These are phyloP conservation scores for Saposhnikovia divaricata DNA, from an alignment of 129 eudicot species.

Conservation along the genomic window DNA sequence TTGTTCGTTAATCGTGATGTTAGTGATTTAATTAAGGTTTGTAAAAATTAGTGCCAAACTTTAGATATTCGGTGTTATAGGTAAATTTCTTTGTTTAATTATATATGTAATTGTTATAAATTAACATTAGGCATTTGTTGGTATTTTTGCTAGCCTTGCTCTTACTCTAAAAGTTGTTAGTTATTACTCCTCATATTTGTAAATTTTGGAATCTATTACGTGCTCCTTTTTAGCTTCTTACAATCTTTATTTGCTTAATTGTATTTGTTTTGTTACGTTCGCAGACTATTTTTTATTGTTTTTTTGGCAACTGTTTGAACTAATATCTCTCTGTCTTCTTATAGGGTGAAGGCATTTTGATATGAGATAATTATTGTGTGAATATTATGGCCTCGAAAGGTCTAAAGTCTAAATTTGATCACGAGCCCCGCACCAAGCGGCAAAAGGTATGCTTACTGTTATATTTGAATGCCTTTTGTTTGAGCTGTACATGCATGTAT, in stretches of 20 bases:
- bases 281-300: neutral
- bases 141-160: neutral
- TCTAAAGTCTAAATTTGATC: conserved; percentile 83
- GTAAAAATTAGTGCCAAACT: neutral
- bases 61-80: neutral
- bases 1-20: neutral
- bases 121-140: neutral
- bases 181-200: neutral
- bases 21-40: neutral
- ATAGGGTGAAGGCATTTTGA: conserved; percentile 19
- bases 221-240: neutral
- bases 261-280: neutral
- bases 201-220: neutral
- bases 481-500: neutral
- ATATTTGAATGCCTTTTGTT: neutral
- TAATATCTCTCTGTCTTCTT: neutral
- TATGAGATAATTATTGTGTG: conserved; percentile 32
- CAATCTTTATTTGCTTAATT: neutral
- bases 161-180: no score
- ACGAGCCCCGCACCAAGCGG: conserved; percentile 66
- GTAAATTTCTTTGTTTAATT: neutral
- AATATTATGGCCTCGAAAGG: conserved; percentile 90
- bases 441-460: conserved; percentile 55
- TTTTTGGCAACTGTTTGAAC: neutral
- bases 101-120: neutral